These are phyloP conservation scores for Davidsoniella virescens DNA, from an alignment of 2,329 filamentous ascomycete genomes.

Conservation along the genomic window DNA sequence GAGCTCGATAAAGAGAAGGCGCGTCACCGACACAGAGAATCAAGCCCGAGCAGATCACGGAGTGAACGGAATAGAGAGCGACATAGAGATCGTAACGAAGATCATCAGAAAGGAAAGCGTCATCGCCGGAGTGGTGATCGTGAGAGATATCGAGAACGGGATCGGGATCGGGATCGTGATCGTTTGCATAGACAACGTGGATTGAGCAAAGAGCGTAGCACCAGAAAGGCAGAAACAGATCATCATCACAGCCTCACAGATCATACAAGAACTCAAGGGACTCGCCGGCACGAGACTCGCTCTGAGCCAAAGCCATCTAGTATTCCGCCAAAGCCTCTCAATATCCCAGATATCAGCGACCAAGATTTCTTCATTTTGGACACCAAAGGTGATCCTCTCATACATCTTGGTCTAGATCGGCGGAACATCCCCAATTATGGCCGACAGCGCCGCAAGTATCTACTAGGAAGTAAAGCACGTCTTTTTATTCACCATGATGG, in stretches of 20 bases:
- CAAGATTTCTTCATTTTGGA: slow-evolving; percentile 45
- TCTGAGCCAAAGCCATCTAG: no score
- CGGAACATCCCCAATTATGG: slow-evolving; percentile 57
- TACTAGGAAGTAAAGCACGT: slow-evolving; percentile 48
- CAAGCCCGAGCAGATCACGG: background rate
- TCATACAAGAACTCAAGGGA: background rate
- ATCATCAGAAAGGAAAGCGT: background rate
- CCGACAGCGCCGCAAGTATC: slow-evolving; percentile 48
- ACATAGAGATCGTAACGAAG: slow-evolving; percentile 1
- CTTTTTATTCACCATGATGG: slow-evolving; percentile 52
- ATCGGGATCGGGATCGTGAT: background rate
- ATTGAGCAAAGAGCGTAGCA: background rate
- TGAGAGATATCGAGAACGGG: background rate
- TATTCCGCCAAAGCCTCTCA: background rate
- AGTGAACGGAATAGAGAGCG: slow-evolving; percentile 9
- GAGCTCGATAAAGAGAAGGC: background rate
- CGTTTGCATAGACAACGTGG: background rate
- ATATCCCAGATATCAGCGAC: slow-evolving; percentile 12
- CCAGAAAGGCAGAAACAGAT: background rate
- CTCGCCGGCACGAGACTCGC: no score
- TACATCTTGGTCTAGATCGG: slow-evolving; percentile 58
- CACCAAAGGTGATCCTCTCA: slow-evolving; percentile 58
- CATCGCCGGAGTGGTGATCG: background rate
- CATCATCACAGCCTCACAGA: background rate
- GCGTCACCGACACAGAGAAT: background rate